These are phyloP conservation scores for Leptographium wingfieldii DNA, from an alignment of 2,329 filamentous ascomycete genomes.

Conservation along the genomic window DNA sequence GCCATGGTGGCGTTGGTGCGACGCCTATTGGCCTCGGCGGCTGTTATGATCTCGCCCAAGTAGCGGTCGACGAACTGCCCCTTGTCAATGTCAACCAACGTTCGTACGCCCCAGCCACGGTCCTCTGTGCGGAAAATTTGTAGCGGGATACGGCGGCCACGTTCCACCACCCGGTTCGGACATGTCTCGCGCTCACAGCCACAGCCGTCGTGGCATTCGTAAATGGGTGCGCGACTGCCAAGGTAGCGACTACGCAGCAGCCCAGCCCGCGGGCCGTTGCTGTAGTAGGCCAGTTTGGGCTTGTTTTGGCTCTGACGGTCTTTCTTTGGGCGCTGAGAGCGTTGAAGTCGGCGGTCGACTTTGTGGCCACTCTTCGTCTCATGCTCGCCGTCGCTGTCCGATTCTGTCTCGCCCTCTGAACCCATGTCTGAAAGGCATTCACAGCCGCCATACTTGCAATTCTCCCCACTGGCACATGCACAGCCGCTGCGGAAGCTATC, in stretches of 20 bases:
- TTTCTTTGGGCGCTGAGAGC: too few relatives aligned
- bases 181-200: slow-evolving; percentile 45
- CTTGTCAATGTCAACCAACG: slow-evolving; percentile 47
- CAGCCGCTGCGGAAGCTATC: slow-evolving; percentile 58
- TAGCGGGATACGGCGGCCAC: slow-evolving; percentile 56
- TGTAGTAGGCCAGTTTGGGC: slow-evolving; percentile 51
- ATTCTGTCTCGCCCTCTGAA: slow-evolving; percentile 41
- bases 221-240: slow-evolving; percentile 49
- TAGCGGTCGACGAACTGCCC: slow-evolving; percentile 76
- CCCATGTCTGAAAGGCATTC: slow-evolving; percentile 47
- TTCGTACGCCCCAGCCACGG: slow-evolving; percentile 67
- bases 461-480: slow-evolving; percentile 45
- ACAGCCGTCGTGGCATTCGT: slow-evolving; percentile 68
- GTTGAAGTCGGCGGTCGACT: too few relatives aligned
- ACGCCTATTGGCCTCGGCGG: slow-evolving; percentile 50
- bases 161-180: slow-evolving; percentile 64
- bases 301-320: slow-evolving; percentile 14
- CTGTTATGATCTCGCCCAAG: slow-evolving; percentile 57
- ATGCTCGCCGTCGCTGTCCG: slow-evolving; percentile 28
- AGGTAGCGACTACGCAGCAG: slow-evolving; percentile 40
- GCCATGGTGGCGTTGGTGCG: slow-evolving; percentile 42
- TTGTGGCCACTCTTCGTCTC: neutral
- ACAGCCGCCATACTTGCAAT: slow-evolving; percentile 57
- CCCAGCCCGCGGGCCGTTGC: slow-evolving; percentile 36
- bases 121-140: slow-evolving; percentile 64